Conservation (phyloP, 1,284 basidiomycete species). For the Pyrrhoderma lamaoense region DNA sequence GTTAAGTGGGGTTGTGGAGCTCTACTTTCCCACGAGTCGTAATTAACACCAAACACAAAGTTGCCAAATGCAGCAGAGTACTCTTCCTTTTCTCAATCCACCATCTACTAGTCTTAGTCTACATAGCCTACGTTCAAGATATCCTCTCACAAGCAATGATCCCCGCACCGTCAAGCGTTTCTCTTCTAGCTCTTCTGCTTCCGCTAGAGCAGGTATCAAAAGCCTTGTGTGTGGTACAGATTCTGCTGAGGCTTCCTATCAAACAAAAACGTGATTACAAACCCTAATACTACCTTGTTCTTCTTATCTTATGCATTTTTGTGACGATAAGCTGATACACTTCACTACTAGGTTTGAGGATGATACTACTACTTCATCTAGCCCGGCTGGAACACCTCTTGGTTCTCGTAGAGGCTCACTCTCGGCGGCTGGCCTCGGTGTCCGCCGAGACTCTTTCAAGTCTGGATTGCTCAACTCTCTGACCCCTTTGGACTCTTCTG, state of each 20-base stretch:
- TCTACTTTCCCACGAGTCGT: no score
- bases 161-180: conserved; percentile 12
- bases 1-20: no score
- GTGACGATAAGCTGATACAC: background rate
- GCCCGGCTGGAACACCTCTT: background rate
- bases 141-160: no score
- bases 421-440: background rate
- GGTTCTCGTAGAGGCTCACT: conserved; percentile 4
- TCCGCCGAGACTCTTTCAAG: conserved; percentile 3
- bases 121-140: background rate
- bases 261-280: conserved; percentile 5
- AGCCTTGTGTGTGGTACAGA: background rate
- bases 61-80: no score
- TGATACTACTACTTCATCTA: background rate
- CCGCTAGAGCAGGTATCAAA: background rate
- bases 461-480: background rate
- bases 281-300: background rate
- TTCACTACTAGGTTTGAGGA: conserved; percentile 7
- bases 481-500: background rate
- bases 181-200: conserved; percentile 3
- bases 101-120: background rate
- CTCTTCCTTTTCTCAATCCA: background rate
- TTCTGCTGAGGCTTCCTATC: conserved; percentile 1
- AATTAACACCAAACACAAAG: no score
- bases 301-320: background rate